Base-by-base conservation (phyloP, 371 early-diverging fungal genomes). In the Rhizomucor pusillus region DNA sequence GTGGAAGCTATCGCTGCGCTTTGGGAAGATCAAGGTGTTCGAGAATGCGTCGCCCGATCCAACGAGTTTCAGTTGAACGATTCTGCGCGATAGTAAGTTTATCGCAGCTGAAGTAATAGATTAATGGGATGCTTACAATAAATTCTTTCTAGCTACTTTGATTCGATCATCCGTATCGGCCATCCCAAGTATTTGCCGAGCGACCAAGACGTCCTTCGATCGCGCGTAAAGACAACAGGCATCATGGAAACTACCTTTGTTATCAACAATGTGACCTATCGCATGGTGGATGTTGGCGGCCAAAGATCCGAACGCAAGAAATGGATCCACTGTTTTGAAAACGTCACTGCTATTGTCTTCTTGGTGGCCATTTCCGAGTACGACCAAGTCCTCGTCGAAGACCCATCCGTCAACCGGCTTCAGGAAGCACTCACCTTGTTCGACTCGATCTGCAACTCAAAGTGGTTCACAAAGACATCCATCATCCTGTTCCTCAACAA, bases 271-370 rank as follows among this genome's bases (percentile, higher is more conserved):
- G 60, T 91, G 29, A 90, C 89, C 1, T 91, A 89, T 60, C 79
- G 89, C 36, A 91, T 95, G 92, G 85, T 93, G 71, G 95, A 95
- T 71, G 95, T 95, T 22, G 95, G 95, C 33, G 95, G 95, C n/a
- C 95, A 95, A 75, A 70, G 92, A 19, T 86, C 88, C 22, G 93
- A 92, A 60, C 84, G 97, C 53, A 95, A 93, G 60, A 94, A 94
- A 67, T 95, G 97, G 97, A 82, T 92, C 45, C 94, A 94, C 47
- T 95, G 93, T 56, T 90, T 94, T 67, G 96, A 95, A 60, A 90
- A 91, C 53, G 96, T 97, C 10, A 95, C 94, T 11, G 91, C 96
- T 0, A 86, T 97, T 39, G 73, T 97, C 13, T 97, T 95, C 67
- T 67, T 94, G 54, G 95, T 93, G 12, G 94, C 95, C 19, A 90